phyloP scores from a whole-genome alignment of 2,329 filamentous ascomycete genomes.

The Phaeosphaeria sp. region DNA sequence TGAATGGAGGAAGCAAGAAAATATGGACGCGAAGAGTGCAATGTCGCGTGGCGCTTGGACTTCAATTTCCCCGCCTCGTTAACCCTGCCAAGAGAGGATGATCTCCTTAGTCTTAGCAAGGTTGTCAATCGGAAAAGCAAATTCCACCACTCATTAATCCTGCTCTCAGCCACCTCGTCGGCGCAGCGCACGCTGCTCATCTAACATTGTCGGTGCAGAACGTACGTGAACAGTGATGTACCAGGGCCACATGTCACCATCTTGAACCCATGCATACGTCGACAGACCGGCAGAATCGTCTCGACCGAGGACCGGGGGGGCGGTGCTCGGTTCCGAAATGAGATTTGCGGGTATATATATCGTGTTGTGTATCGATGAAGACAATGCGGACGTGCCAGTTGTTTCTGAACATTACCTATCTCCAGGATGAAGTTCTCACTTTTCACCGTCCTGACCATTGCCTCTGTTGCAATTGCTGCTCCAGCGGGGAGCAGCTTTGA shows the following conservation, averaged over 20 bases:
- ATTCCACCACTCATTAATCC: slow-evolving; percentile 8
- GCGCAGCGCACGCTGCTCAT: not conserved
- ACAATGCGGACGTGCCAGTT: slow-evolving; percentile 1
- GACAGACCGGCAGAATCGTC: slow-evolving; percentile 20
- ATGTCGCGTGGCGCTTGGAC: not conserved
- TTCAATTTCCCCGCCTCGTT: slow-evolving; percentile 5
- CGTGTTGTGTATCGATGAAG: not conserved
- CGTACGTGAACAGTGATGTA: not conserved
- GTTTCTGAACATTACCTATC: slow-evolving; percentile 1
- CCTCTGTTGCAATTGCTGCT: slow-evolving; percentile 21
- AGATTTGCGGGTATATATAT: slow-evolving; percentile 13
- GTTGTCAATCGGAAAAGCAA: slow-evolving; percentile 1
- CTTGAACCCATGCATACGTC: slow-evolving; percentile 6
- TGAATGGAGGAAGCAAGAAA: too few species aligned
- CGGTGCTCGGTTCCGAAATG: not conserved
- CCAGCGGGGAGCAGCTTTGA: slow-evolving; percentile 31
- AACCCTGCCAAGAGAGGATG: not conserved
- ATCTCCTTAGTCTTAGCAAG: not conserved
- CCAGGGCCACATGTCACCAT: not conserved
- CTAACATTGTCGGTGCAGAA: not conserved
- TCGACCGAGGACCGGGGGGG: slow-evolving; percentile 6
- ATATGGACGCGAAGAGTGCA: too few species aligned
- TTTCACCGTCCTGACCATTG: slow-evolving; percentile 23
- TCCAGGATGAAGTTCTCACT: slow-evolving; percentile 37
- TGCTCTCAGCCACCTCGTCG: not conserved